Percentiles rank a stretch among this genome's conserved stretches.
Evolutionary conservation across 2,329 filamentous ascomycete species (phyloP).

Genomic region (Colletotrichum sp.): DNA sequence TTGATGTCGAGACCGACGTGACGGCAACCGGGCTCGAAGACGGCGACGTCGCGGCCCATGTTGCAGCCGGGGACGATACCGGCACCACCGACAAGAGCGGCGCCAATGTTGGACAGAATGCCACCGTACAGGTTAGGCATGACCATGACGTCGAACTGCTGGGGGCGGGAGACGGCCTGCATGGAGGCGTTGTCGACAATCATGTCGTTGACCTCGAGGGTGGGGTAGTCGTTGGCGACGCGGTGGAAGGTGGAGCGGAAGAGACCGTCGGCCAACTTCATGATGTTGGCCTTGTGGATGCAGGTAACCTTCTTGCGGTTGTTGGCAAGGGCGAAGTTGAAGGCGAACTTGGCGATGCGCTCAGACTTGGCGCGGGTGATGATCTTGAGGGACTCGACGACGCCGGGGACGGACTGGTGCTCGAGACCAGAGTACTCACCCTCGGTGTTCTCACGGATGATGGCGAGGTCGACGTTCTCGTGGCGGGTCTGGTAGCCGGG

Average conservation of each 20-base stretch:
- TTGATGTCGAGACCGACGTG: conserved; percentile 99
- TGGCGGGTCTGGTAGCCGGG: conserved; percentile 97
- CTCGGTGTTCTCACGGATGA: conserved; percentile 99
- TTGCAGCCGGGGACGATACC: conserved; percentile 98
- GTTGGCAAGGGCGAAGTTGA: conserved; percentile 97
- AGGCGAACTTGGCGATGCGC: conserved; percentile 98
- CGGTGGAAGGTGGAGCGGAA: conserved; percentile 98
- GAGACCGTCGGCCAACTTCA: conserved; percentile 98
- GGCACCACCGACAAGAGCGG: conserved; percentile 93
- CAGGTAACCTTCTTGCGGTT: conserved; percentile 99
- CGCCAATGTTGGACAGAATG: conserved; percentile 98
- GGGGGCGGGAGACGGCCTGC: conserved; percentile 95
- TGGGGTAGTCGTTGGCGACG: conserved; percentile 93
- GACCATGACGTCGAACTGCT: conserved; percentile 99
- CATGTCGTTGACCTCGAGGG: conserved; percentile 97
- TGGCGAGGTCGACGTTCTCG: conserved; percentile 96
- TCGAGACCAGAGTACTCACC: conserved; percentile 99
- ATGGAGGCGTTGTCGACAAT: conserved; percentile 99
- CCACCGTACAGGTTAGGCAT: conserved; percentile 99
- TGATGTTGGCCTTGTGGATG: conserved; percentile 99
- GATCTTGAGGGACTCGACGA: conserved; percentile 99
- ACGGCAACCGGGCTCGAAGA: conserved; percentile 98
- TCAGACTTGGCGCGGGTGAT: conserved; percentile 99
- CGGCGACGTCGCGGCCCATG: conserved; percentile 97
- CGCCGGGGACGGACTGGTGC: conserved; percentile 95